These are phyloP conservation scores for Wickerhamiella dianesei DNA, from an alignment of 805 yeast species.

Conservation along the genomic window DNA sequence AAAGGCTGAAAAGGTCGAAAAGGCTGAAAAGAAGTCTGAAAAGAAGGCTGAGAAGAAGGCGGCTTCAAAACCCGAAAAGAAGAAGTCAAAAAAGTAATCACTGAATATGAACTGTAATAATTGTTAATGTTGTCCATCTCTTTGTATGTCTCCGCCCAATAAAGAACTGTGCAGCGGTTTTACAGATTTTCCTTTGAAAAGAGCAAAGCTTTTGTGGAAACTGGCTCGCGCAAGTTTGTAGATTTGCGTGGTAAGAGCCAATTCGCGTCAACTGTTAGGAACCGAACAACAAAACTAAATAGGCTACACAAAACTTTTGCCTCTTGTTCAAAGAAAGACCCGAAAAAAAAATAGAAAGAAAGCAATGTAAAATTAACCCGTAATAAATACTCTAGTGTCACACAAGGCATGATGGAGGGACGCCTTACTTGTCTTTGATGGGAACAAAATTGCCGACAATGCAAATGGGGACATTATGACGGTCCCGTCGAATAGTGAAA, in stretches of 20 bases:
- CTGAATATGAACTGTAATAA: constrained; percentile 1
- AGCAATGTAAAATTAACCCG: constrained; percentile 1
- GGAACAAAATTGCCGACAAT: constrained; percentile 94
- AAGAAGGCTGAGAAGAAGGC: background rate
- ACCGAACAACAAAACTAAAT: too few relatives aligned
- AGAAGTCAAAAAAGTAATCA: constrained; percentile 10
- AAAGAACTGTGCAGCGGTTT: too few relatives aligned
- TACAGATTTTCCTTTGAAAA: too few relatives aligned
- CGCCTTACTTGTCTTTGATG: constrained; percentile 24
- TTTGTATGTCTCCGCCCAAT: too few relatives aligned
- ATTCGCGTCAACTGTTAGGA: too few relatives aligned
- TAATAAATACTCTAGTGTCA: background rate
- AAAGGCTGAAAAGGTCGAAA: too few relatives aligned
- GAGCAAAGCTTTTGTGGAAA: too few relatives aligned
- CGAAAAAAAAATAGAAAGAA: constrained; percentile 2
- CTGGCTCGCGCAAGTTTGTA: too few relatives aligned
- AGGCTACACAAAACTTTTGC: too few relatives aligned
- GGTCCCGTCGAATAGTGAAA: constrained; percentile 81
- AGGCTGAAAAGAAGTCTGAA: background rate
- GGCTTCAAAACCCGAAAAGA: constrained; percentile 3
- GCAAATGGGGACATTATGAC: constrained; percentile 90
- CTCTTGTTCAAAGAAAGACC: too few relatives aligned
- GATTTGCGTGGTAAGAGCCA: too few relatives aligned
- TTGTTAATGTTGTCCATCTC: too few relatives aligned
- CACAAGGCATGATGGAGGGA: background rate